Evolutionary conservation across 345 rosid species (phyloP).

Genomic region (Eucalyptus cloeziana): DNA sequence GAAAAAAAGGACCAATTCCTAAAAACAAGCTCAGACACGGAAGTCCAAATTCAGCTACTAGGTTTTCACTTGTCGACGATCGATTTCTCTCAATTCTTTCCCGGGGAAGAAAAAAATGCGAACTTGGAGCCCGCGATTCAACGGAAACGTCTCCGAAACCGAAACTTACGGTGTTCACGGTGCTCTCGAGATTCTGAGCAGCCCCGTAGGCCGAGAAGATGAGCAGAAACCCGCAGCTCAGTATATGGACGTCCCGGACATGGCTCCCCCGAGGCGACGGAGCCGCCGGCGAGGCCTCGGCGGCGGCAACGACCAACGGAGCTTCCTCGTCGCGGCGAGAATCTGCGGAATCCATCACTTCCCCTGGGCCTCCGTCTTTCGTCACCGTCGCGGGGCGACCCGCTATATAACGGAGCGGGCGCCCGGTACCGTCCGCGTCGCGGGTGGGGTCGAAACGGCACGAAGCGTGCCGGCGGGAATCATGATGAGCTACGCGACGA

Average conservation of each 20-base stretch:
- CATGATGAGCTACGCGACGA: constrained; percentile 2
- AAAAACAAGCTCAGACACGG: not conserved
- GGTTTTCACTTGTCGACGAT: not conserved
- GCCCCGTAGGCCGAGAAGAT: constrained; percentile 86
- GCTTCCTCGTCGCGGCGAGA: constrained; percentile 41
- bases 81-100: not conserved
- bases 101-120: not conserved
- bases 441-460: constrained; percentile 14
- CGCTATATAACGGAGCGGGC: not conserved
- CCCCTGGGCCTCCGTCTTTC: not conserved
- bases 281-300: constrained; percentile 1
- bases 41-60: not conserved
- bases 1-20: not conserved
- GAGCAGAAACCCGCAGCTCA: constrained; percentile 69
- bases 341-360: constrained; percentile 23
- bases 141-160: not conserved
- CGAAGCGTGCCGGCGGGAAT: constrained; percentile 19
- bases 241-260: constrained; percentile 60
- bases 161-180: constrained; percentile 52
- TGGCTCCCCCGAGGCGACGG: constrained; percentile 18
- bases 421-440: constrained; percentile 4
- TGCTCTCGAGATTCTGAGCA: constrained; percentile 90
- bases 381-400: not conserved
- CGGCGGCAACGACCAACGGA: constrained; percentile 28
- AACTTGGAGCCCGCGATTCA: not conserved